Conservation (phyloP, 2,329 filamentous ascomycete species). For the Camillea tinctor region DNA sequence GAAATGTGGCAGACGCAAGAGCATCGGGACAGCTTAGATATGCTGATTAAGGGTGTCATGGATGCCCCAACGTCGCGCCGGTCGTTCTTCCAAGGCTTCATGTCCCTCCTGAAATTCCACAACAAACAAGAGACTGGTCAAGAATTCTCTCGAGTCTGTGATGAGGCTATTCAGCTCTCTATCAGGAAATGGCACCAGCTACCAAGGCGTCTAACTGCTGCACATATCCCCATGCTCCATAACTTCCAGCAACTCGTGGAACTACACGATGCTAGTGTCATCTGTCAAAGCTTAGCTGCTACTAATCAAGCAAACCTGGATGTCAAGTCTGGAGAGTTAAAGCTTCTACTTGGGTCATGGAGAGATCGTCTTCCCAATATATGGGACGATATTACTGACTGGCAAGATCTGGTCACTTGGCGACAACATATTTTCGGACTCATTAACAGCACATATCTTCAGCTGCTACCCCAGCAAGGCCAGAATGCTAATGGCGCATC, state of each 20-base stretch:
- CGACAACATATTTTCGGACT: slow-evolving; percentile 97
- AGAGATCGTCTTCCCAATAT: slow-evolving; percentile 93
- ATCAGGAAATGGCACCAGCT: slow-evolving; percentile 99
- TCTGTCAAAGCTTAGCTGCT: slow-evolving; percentile 83
- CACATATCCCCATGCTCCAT: slow-evolving; percentile 90
- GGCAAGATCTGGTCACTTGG: slow-evolving; percentile 99
- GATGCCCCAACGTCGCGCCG: slow-evolving; percentile 92
- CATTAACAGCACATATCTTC: slow-evolving; percentile 92
- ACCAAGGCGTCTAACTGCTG: slow-evolving; percentile 89
- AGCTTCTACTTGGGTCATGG: slow-evolving; percentile 91
- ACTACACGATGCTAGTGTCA: slow-evolving; percentile 94
- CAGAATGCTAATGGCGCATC: slow-evolving; percentile 86
- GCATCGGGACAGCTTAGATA: slow-evolving; percentile 85
- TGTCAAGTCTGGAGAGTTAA: slow-evolving; percentile 91
- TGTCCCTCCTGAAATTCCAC: slow-evolving; percentile 92
- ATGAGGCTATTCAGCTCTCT: slow-evolving; percentile 95
- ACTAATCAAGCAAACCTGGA: slow-evolving; percentile 87
- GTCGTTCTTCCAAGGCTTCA: slow-evolving; percentile 98
- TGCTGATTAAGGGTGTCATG: slow-evolving; percentile 93
- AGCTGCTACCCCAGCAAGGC: slow-evolving; percentile 74
- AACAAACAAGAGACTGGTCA: slow-evolving; percentile 76
- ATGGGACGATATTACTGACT: slow-evolving; percentile 99
- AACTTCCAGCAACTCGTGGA: slow-evolving; percentile 98
- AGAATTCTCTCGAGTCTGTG: slow-evolving; percentile 87
- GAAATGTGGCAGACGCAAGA: slow-evolving; percentile 91